Percentiles rank a stretch among this genome's conserved stretches.
These are phyloP conservation scores for Coemansia sp. DNA, from an alignment of 192 early-diverging fungal genomes.

Conservation along the genomic window DNA sequence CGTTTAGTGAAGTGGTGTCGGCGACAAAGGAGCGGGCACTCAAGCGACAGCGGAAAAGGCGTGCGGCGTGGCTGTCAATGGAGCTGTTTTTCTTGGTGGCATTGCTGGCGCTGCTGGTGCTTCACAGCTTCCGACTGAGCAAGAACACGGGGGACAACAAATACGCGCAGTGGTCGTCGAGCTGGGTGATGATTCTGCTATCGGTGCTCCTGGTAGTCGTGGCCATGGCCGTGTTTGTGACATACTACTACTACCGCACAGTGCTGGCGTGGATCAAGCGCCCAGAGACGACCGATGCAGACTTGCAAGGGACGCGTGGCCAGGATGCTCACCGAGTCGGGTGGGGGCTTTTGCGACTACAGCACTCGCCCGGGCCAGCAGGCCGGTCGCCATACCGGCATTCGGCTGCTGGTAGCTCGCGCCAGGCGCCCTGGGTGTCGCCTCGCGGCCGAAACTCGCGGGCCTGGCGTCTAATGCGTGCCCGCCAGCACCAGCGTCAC, in stretches of 20 bases:
- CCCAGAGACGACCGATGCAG: slow-evolving; percentile 32
- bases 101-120: slow-evolving; percentile 39
- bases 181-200: slow-evolving; percentile 53
- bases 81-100: slow-evolving; percentile 36
- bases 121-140: slow-evolving; percentile 48
- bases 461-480: slow-evolving; percentile 47
- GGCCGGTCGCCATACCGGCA: background rate
- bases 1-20: slow-evolving; percentile 11
- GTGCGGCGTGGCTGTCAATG: slow-evolving; percentile 20
- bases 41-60: slow-evolving; percentile 20
- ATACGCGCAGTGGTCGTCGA: slow-evolving; percentile 51
- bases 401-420: background rate
- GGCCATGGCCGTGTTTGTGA: slow-evolving; percentile 35
- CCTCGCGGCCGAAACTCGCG: slow-evolving; percentile 31
- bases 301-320: slow-evolving; percentile 10
- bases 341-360: slow-evolving; percentile 9
- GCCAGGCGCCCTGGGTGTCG: slow-evolving; percentile 36
- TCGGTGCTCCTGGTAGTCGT: slow-evolving; percentile 45
- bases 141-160: slow-evolving; percentile 26
- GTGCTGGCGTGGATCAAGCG: slow-evolving; percentile 34
- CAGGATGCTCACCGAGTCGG: slow-evolving; percentile 7
- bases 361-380: background rate
- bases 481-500: slow-evolving; percentile 17
- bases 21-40: slow-evolving; percentile 26
- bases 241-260: slow-evolving; percentile 46